phyloP scores from a whole-genome alignment of 2,329 filamentous ascomycete species.

The Coniella lustricola region DNA sequence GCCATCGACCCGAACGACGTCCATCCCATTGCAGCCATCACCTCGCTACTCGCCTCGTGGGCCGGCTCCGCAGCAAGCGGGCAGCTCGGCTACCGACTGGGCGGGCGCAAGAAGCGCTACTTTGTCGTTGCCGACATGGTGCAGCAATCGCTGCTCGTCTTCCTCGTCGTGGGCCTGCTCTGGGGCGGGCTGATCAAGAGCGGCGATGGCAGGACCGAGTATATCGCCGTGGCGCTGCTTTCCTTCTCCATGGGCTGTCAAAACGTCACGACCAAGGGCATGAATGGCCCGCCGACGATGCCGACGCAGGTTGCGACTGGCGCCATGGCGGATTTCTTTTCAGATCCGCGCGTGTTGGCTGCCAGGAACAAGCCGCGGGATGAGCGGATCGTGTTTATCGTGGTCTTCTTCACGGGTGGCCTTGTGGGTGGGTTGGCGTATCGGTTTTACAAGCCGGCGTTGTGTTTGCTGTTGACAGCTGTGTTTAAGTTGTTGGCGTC shows the following conservation, averaged over 20 bases:
- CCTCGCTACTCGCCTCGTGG: slow-evolving; percentile 4
- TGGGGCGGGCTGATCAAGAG: neutral
- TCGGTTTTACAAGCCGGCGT: neutral
- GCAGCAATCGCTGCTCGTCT: slow-evolving; percentile 2
- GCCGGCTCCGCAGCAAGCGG: slow-evolving; percentile 3
- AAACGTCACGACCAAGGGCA: slow-evolving; percentile 8
- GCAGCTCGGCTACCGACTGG: slow-evolving; percentile 1
- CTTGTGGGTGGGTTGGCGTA: slow-evolving; percentile 3
- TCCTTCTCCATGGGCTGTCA: slow-evolving; percentile 9
- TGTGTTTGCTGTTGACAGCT: slow-evolving; percentile 5
- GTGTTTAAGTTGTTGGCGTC: slow-evolving; percentile 4
- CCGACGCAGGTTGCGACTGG: slow-evolving; percentile 8
- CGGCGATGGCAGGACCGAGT: neutral
- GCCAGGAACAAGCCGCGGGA: neutral
- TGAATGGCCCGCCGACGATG: slow-evolving; percentile 8
- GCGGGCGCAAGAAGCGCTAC: neutral
- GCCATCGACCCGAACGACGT: slow-evolving; percentile 1
- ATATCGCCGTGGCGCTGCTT: slow-evolving; percentile 3
- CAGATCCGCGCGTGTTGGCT: slow-evolving; percentile 1
- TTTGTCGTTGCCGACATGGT: slow-evolving; percentile 3
- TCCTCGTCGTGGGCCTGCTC: slow-evolving; percentile 2
- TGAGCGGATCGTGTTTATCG: slow-evolving; percentile 1
- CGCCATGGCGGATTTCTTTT: slow-evolving; percentile 7
- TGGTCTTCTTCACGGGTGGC: neutral
- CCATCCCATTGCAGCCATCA: slow-evolving; percentile 4